Percentiles rank a stretch among this genome's conserved stretches.
phyloP scores from a whole-genome alignment of 345 rosid genomes.

The Arabidopsis suecica region DNA sequence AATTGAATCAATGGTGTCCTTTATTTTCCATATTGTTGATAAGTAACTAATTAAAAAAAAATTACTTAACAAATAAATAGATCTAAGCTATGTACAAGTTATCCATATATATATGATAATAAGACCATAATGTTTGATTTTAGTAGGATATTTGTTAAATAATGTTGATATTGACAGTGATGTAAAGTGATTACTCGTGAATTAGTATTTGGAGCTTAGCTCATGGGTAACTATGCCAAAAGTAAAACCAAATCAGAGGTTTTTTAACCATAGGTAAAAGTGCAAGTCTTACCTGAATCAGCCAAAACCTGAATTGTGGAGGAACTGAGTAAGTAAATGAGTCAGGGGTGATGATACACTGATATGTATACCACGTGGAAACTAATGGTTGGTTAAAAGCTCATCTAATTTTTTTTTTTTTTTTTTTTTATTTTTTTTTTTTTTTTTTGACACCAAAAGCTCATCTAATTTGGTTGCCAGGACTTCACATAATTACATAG shows the following conservation, averaged over 20 bases:
- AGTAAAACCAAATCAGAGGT: background rate
- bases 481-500: conserved; percentile 28
- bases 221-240: background rate
- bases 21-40: conserved; percentile 17
- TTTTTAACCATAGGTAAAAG: conserved; percentile 25
- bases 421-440: too few species aligned
- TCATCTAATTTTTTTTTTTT: conserved; percentile 39
- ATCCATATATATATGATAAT: conserved; percentile 22
- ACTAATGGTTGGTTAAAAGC: conserved; percentile 4
- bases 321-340: background rate
- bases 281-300: background rate
- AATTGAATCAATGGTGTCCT: background rate
- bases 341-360: background rate
- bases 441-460: too few species aligned
- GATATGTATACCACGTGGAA: conserved; percentile 33
- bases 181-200: conserved; percentile 33
- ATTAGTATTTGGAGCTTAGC: conserved; percentile 12
- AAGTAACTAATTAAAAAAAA: background rate
- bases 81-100: background rate
- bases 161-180: conserved; percentile 35
- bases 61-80: conserved; percentile 12
- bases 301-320: conserved; percentile 13
- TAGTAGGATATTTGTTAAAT: conserved; percentile 26
- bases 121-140: conserved; percentile 27
- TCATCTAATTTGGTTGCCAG: conserved; percentile 42